Evolutionary conservation across 371 early-diverging fungal species (phyloP).

Genomic region (Mortierella sp.): DNA sequence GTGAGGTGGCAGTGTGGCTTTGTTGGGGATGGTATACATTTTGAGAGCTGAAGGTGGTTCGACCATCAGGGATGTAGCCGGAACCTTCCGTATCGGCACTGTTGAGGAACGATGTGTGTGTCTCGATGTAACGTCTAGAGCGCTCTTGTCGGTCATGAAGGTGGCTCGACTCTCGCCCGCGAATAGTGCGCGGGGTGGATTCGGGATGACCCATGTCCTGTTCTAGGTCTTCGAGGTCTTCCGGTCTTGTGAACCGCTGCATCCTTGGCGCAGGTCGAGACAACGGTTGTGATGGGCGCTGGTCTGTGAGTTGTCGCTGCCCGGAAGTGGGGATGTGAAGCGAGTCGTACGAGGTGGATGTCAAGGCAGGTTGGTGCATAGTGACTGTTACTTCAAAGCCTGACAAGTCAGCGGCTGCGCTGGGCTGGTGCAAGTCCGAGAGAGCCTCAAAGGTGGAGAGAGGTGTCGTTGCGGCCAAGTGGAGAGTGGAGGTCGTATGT

Average conservation of each 20-base stretch:
- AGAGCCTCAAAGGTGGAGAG: no score
- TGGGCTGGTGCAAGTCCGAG: background rate
- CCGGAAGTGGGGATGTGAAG: background rate
- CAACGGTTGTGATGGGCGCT: background rate
- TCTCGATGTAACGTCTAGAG: conserved; percentile 21
- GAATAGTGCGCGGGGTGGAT: background rate
- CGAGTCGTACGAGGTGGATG: background rate
- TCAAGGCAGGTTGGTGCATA: background rate
- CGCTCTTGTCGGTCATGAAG: conserved; percentile 6
- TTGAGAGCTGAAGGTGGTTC: background rate
- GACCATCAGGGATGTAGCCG: conserved; percentile 21
- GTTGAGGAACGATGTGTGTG: conserved; percentile 36
- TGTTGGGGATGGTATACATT: no score
- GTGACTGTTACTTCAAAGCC: background rate
- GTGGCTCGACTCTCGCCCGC: background rate
- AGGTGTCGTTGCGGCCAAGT: no score
- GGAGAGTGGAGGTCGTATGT: no score
- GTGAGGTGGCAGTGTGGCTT: no score
- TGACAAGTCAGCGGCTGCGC: background rate
- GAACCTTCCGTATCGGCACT: conserved; percentile 36
- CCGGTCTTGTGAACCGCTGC: conserved; percentile 30
- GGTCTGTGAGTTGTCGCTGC: background rate
- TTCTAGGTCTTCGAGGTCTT: conserved; percentile 31
- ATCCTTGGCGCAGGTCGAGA: conserved; percentile 7
- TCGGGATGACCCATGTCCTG: background rate